Base-by-base conservation (phyloP, 73 alveolate species). In the Paramecium tetraurelia region DNA sequence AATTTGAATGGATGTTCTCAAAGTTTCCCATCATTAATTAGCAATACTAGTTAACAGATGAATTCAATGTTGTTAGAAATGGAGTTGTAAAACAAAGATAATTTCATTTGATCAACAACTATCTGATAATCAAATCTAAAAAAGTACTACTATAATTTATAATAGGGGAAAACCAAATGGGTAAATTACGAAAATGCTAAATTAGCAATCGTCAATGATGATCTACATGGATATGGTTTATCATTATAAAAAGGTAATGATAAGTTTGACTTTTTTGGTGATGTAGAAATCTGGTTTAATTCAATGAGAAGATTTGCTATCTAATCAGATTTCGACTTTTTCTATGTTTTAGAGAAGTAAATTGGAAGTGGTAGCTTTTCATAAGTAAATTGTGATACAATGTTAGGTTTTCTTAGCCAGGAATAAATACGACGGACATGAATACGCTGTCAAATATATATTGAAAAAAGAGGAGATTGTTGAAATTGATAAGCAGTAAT, bases 351-450 rank as follows among this genome's bases (percentile, higher is more conserved):
- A n/a, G 31, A 70, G 4, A 89, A 89, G 71, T 35, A 59, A 41
- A 71, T 89, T 43, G 94, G 94, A 46, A 71, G 63, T 27, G 94
- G 94, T 31, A 89, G 75, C 58, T 89, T 89, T 89, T 88, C 94
- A 41, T 63, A 83, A 27, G 94, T 89, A 80, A 35, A 29, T 35
- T 21, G 0, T 33, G 36, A 20, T 7, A 35, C 5, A 14, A 63
- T 63, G 1, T 63, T 43, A 80, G 90, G 90, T 80, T 9, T 80
- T 44, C 44, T 31, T 31, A 44, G 90, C 90, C 18, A 31, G 57
- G 48, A 27, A 44, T 48, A 80, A 80, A 80, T 43, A 33, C 27
- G 90, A 80, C 21, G 50, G 57, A 12, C 48, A 21, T 40, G 24
- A 27, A 31, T 80, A 80, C 43, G 90, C 90, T 14, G 44, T 80